Base-by-base conservation (phyloP, 768 basidiomycete species). In the Infundibulicybe gibba region DNA sequence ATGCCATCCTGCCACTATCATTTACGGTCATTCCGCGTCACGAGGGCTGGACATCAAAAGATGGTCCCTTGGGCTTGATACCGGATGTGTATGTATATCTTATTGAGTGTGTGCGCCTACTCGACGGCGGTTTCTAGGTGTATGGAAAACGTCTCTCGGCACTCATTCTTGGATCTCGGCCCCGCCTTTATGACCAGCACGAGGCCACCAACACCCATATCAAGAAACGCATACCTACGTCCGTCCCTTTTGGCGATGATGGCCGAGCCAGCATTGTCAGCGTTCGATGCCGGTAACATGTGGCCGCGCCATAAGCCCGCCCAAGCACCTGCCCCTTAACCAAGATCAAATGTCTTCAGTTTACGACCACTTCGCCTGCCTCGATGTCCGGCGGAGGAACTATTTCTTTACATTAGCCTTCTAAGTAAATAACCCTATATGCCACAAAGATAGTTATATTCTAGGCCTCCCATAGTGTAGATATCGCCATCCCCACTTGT, bases 1-100 rank as follows among this genome's bases (percentile, higher is more conserved):
- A 43, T 92, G 90, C 55, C 76, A 79, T 54, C 87, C 90, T 1
- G 74, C 81, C 1, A 87, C 79, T 33, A 82, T 91, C n/a, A 65
- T 95, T 5, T 97, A 95, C 61, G 94, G 92, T 0, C 94, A 97
- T 57, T 76, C 83, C 6, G 93, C 94, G 5, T 69, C 76, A 3
- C 74, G 89, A 20, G 90, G 88, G 11, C 71, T 97, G 11, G 90
- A 94, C 61, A 63, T 92, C 53, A 85, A 87, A 51, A 74, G 87
- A 16, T 95, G 87, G 86, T 80, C 84, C 2, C 68, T 93, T 49
- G 94, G 94, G 1, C 65, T 95, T 31, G 94, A 98, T 61, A 77
- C 87, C 0, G 94, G 90, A 10, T 95, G 93, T 58, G 88, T 92
- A 61, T 61, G 83, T 70, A n/a, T 37, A 41, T n/a, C 48, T 32